Evolutionary conservation across 2,329 filamentous ascomycete species (phyloP).

Genomic region (Fusarium denticulatum): DNA sequence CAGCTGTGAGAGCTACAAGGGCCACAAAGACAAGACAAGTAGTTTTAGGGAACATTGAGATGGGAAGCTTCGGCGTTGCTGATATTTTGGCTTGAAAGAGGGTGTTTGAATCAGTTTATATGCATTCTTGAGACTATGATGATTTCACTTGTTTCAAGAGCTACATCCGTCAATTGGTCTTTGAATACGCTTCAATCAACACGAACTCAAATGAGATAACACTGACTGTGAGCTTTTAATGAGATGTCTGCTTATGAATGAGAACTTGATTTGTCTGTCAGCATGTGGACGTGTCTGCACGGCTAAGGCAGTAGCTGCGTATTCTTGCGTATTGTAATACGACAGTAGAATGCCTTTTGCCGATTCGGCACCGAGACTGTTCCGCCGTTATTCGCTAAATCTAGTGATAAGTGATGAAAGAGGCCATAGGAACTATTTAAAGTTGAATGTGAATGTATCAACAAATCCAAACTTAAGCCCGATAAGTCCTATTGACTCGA

Average conservation of each 20-base stretch:
- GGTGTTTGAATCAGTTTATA: not conserved
- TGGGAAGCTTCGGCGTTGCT: fast-evolving
- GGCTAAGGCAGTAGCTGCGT: not conserved
- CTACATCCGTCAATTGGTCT: not conserved
- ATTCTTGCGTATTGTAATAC: not conserved
- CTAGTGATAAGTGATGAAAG: not conserved
- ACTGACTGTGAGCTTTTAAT: fast-evolving
- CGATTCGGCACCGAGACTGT: not conserved
- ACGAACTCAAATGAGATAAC: fast-evolving
- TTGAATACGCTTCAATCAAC: not conserved
- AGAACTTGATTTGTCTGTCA: not conserved
- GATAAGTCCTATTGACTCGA: fast-evolving
- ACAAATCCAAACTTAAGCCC: fast-evolving
- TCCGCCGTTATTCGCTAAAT: fast-evolving
- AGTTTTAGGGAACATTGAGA: not conserved
- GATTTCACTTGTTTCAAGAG: not conserved
- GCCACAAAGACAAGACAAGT: not conserved
- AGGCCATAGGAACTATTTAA: fast-evolving
- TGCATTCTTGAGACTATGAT: not conserved
- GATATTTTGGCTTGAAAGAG: not conserved
- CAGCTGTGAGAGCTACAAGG: not conserved
- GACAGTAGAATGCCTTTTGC: fast-evolving
- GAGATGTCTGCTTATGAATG: fast-evolving
- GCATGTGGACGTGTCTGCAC: not conserved
- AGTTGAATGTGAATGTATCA: fast-evolving